Base-by-base conservation (phyloP, 1,284 basidiomycete genomes). In the Apiotrichum mycotoxinovorans region DNA sequence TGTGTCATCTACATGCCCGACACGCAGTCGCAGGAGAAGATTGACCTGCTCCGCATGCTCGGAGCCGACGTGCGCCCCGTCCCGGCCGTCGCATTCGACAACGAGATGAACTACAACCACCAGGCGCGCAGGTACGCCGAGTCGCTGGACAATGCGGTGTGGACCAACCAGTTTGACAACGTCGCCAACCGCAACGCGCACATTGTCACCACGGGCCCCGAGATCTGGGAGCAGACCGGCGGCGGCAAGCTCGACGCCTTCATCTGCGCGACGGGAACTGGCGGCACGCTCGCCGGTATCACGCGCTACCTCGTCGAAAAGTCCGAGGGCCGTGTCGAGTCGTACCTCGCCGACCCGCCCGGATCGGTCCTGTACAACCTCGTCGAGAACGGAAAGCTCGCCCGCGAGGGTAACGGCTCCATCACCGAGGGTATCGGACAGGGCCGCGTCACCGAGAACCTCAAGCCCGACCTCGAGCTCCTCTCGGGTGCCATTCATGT, bases 1-100 rank as follows among this genome's bases (percentile, higher is more conserved):
- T 98, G 95, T 72, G 94, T 98, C n/a, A 98, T 98, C 72, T 98
- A 92, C 83, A 98, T 98, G 95, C 95, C 95, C 49, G 84, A 97
- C 78, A 91, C 87, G 2, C 93, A 96, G 83, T 90, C 87, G 73
- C 92, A 95, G 79, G 95, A 98, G 72, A 98, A 98, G 81, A 97
- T 98, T 63, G 94, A 98, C 77, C 85, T 98, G 42, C 80, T 98
- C 51, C 86, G 88, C 57, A 96, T 98, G 93, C 85, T 98, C 23
- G 94, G 94, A 27, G 95, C 94, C 10, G 93, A 98, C 69, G 95
- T 98, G 26, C 81, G 91, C 69, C 90, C 95, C 40, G 95, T 98
- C 2, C 92, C 94, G 17, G 95, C 94, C 4, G 95, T 98, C 35
- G 87, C 95, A 2, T 98, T 91, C 72, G 94, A 98, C 71, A 88